Percentiles rank a stretch among this genome's conserved stretches.
Evolutionary conservation across 2,329 filamentous ascomycete species (phyloP).

Genomic region (Botrytis galanthina): DNA sequence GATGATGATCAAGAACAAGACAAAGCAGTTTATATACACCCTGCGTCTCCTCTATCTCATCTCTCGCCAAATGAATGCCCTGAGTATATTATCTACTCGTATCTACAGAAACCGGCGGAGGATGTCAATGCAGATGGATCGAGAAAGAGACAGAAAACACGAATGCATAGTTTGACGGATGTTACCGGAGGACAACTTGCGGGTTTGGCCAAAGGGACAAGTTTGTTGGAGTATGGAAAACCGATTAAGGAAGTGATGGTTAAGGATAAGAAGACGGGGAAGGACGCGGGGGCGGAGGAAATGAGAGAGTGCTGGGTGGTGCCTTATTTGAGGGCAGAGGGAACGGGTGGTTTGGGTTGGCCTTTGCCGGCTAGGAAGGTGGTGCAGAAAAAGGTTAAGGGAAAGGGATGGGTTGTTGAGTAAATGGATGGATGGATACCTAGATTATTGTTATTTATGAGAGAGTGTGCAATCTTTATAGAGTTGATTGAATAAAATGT

Average conservation of each 20-base stretch:
- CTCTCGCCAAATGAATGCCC: slow-evolving; percentile 71
- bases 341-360: slow-evolving; percentile 70
- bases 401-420: slow-evolving; percentile 66
- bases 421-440: slow-evolving; percentile 20
- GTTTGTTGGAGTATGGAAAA: slow-evolving; percentile 81
- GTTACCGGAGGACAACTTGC: slow-evolving; percentile 74
- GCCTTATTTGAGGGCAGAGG: slow-evolving; percentile 70
- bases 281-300: slow-evolving; percentile 47
- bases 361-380: slow-evolving; percentile 83
- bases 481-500: neutral
- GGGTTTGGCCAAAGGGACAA: slow-evolving; percentile 78
- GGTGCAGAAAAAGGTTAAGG: slow-evolving; percentile 69
- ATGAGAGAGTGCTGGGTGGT: slow-evolving; percentile 78
- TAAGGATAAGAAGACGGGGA: neutral
- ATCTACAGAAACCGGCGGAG: slow-evolving; percentile 65
- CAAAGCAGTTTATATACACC: slow-evolving; percentile 81
- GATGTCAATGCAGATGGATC: slow-evolving; percentile 45
- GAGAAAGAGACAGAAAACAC: slow-evolving; percentile 65
- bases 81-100: slow-evolving; percentile 81
- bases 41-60: slow-evolving; percentile 75
- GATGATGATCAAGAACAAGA: slow-evolving; percentile 41
- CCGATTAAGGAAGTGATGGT: slow-evolving; percentile 76
- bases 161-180: slow-evolving; percentile 86
- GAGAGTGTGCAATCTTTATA: neutral
- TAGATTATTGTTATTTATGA: neutral